Conservation (phyloP, 768 basidiomycete genomes). For the Tricholoma furcatifolium region DNA sequence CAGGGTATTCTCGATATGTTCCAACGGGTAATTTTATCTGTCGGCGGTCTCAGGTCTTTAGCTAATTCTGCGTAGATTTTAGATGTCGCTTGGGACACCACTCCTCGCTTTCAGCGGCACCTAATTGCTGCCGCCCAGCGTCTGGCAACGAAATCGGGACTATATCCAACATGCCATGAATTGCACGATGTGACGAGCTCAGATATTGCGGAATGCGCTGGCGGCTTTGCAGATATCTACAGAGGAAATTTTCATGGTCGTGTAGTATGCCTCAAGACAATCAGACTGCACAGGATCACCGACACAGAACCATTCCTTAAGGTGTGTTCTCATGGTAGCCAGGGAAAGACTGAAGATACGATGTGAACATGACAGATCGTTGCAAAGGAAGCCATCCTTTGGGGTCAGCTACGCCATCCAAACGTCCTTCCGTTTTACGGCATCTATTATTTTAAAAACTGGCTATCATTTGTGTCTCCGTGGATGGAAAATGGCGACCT, state of each 20-base stretch:
- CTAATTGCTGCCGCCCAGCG: neutral
- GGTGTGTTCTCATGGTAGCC: neutral
- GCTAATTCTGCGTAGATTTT: too few species aligned
- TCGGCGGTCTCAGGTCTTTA: neutral
- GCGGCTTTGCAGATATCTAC: conserved; percentile 5
- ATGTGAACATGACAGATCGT: neutral
- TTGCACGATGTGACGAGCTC: neutral
- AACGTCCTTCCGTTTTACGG: conserved; percentile 4
- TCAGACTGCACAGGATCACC: neutral
- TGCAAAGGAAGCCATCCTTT: neutral
- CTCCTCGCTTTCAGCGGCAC: neutral
- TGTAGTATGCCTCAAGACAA: neutral
- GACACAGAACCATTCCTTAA: neutral
- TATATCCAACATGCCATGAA: neutral
- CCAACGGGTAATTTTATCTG: neutral
- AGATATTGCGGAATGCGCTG: neutral
- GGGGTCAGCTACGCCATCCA: neutral
- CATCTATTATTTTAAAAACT: neutral
- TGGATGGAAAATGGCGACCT: conserved; percentile 9
- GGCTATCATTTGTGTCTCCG: conserved; percentile 1
- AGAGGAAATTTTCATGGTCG: neutral
- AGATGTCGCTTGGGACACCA: too few species aligned
- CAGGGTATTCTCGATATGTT: neutral
- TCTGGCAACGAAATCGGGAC: neutral
- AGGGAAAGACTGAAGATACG: too few species aligned